Conservation (phyloP, 352 stramenopile species). For the Thraustochytrium sp. region DNA sequence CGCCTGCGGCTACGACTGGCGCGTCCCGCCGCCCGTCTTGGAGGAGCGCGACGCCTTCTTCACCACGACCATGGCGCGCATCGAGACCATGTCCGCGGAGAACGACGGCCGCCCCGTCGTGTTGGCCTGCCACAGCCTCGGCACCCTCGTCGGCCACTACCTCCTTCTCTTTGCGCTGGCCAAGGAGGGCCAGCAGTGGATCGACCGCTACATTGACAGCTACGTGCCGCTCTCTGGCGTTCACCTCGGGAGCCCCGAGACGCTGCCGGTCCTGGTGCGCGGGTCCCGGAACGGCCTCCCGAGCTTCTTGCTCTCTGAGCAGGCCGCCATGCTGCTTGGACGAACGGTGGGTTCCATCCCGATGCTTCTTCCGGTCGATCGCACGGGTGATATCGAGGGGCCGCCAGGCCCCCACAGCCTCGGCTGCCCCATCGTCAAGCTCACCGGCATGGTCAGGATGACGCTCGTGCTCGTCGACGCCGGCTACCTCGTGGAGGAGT, state of each 20-base stretch:
- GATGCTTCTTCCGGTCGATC: not conserved
- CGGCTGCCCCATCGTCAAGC: too few species aligned
- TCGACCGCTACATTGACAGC: constrained; percentile 47
- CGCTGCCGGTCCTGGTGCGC: constrained; percentile 26
- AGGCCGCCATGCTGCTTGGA: not conserved
- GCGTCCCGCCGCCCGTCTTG: constrained; percentile 48
- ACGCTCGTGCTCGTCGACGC: too few species aligned
- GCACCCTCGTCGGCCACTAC: constrained; percentile 48
- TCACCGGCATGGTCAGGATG: too few species aligned
- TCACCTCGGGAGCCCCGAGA: constrained; percentile 45
- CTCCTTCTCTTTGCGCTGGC: constrained; percentile 50
- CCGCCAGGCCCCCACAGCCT: too few species aligned
- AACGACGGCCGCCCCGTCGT: constrained; percentile 49
- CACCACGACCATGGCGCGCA: constrained; percentile 50
- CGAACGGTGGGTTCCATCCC: not conserved
- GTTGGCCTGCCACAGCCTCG: constrained; percentile 51
- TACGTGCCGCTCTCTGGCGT: constrained; percentile 48
- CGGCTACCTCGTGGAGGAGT: too few species aligned
- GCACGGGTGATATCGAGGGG: not conserved
- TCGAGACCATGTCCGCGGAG: constrained; percentile 53
- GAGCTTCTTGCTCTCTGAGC: not conserved
- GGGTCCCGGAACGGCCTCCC: constrained; percentile 52
- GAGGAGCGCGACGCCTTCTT: constrained; percentile 56
- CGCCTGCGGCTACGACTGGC: constrained; percentile 55
- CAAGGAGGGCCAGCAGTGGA: constrained; percentile 44